Base-by-base conservation (phyloP, 2,329 filamentous ascomycete species). In the Ceratocystis colombiana region DNA sequence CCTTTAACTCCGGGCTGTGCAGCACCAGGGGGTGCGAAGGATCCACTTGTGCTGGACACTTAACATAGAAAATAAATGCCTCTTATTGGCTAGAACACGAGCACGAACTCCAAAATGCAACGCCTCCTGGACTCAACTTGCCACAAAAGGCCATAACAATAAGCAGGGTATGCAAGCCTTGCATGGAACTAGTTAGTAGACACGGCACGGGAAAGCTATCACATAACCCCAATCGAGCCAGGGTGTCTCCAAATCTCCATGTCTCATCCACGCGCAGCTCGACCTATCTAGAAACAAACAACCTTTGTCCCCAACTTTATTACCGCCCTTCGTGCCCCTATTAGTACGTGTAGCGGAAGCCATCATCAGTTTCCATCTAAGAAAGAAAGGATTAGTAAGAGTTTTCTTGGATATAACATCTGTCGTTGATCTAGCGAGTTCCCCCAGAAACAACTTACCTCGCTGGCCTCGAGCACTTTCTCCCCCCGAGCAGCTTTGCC, bases 401-500 rank as follows among this genome's bases (percentile, higher is more conserved):
- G 3, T 15, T 10, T 7, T 12, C n/a, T 5, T 3, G 8, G 33
- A 37, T 12, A 15, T 20, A 50, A 25, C 20, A 12, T 50, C 45
- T 28, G 33, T 15, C n/a, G 45, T 33, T 12, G 61, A 45, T 45
- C 57, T 8, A 8, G 17, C 15, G 5, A 59, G 10, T 25, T 17
- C 17, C 7, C 5, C 10, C 22, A 48, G 8, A 30, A 25, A 63
- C 37, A 48, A 33, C 61, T 28, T 50, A 82, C 80, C 70, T 81
- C 77, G 55, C 77, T 73, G 20, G 74, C 72, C 73, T 84, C 82
- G 12, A 84, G 73, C 68, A 79, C 72, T 71, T 76, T 79, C 74
- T 82, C 79, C 62, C 80, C 80, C 37, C 77, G 73, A n/a, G 84
- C 80, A 0, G 82, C 82, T 72, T 77, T 77, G 66, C 71, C 72